Evolutionary conservation across 2,329 filamentous ascomycete species (phyloP), one percentile per base, ranked within the genome.

Genomic region (Aspergillus sp.): DNA sequence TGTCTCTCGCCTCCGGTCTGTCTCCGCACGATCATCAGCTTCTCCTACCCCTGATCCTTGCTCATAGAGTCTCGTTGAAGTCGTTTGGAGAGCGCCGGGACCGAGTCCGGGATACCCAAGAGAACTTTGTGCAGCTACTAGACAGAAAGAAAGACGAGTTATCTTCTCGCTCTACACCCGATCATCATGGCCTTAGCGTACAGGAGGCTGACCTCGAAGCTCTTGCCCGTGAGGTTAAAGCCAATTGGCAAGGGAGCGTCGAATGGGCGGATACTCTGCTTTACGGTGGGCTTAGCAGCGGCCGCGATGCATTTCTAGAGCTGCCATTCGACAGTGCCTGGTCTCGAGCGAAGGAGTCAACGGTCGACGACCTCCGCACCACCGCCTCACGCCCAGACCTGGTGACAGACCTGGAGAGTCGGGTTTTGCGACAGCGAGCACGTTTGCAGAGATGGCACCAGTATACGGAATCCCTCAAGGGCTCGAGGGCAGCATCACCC

Each of bases 171-270:
- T 71, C 74, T 22, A 71, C 77, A 23, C 67, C 70, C 13, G 71
- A 57, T 54, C 51, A 47, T 19, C 68, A 60, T 58, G 66, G 46
- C 47, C 52, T 65, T 3, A 53, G 59, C 58, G 77, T 82, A 45
- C 73, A 78, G 3, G 81, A 78, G 49, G 67, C 75, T 0, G 79
- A 85, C 45, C 58, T 71, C 3, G 78, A 73, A 11, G 59, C 19
- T 9, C 52, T 76, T 25, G 62, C 74, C 67, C 68, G 70, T n/a
- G 72, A 92, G 60, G 83, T 88, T 68, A 85, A 84, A 47, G 82
- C 84, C 2, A 91, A 92, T 67, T 97, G 93, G 93, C 82, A 91
- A 15, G 93, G 92, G 2, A 87, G 89, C 69, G 85, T 89, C 62
- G 84, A 86, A 59, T 94, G 92, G 89, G 84, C 91, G 68, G 85